These are phyloP conservation scores for Hansenula anomala DNA, from an alignment of 1,139 yeast genomes.

Conservation along the genomic window DNA sequence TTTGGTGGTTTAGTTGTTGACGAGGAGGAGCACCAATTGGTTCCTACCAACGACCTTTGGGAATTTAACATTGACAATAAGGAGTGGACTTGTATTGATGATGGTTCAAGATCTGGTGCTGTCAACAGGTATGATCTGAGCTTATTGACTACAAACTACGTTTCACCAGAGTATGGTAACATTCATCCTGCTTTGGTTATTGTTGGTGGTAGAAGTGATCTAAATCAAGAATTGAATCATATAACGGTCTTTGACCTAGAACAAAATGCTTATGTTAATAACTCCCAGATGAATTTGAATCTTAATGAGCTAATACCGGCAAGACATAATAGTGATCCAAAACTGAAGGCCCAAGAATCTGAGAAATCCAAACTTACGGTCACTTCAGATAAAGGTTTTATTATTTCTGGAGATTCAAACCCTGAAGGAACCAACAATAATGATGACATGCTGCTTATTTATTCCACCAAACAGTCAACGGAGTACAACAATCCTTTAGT, in stretches of 20 bases:
- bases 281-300: slow-evolving; percentile 21
- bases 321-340: slow-evolving; percentile 12
- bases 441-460: slow-evolving; percentile 12
- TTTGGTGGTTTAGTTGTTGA: slow-evolving; percentile 55
- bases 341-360: slow-evolving; percentile 1
- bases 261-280: slow-evolving; percentile 39
- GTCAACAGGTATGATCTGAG: slow-evolving; percentile 47
- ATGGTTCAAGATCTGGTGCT: slow-evolving; percentile 30
- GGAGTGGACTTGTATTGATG: slow-evolving; percentile 48
- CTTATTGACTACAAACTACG: slow-evolving; percentile 39
- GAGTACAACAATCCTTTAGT: slow-evolving; percentile 23
- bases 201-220: slow-evolving; percentile 53
- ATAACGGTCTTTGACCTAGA: slow-evolving; percentile 52
- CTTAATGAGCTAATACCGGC: slow-evolving; percentile 21
- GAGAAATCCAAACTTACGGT: slow-evolving; percentile 12
- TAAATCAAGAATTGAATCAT: slow-evolving; percentile 36
- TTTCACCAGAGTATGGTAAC: slow-evolving; percentile 37
- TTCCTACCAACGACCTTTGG: slow-evolving; percentile 64
- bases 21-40: slow-evolving; percentile 27
- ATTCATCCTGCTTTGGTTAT: slow-evolving; percentile 53
- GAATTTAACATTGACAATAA: slow-evolving; percentile 47
- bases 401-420: slow-evolving; percentile 12
- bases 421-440: slow-evolving; percentile 2
- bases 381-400: slow-evolving; percentile 11
- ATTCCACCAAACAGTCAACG: slow-evolving; percentile 7